Conservation (phyloP, 441 rosid species). For the Euphorbia corollata region DNA sequence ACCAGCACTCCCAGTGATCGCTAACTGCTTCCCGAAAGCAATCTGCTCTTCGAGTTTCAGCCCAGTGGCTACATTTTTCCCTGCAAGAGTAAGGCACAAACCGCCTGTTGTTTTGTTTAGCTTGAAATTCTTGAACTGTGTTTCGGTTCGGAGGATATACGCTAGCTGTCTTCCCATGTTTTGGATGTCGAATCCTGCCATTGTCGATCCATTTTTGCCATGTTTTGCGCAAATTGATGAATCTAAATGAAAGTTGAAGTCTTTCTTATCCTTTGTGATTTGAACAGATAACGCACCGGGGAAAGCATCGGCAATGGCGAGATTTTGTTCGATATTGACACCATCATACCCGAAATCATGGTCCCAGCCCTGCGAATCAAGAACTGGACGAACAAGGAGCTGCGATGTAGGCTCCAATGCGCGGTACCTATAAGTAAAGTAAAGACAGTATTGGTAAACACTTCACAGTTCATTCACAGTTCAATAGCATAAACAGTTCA, state of each 20-base stretch:
- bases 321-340: slow-evolving; percentile 32
- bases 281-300: slow-evolving; percentile 42
- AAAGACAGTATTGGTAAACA: too few relatives aligned
- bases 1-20: slow-evolving; percentile 41
- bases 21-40: slow-evolving; percentile 36
- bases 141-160: slow-evolving; percentile 42
- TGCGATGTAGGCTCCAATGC: slow-evolving; percentile 37
- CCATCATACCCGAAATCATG: slow-evolving; percentile 55
- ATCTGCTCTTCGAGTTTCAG: slow-evolving; percentile 53
- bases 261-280: slow-evolving; percentile 49
- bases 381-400: slow-evolving; percentile 46
- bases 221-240: slow-evolving; percentile 45
- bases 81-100: slow-evolving; percentile 33
- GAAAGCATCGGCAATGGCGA: slow-evolving; percentile 28
- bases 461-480: too few relatives aligned
- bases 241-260: slow-evolving; percentile 45
- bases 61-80: slow-evolving; percentile 43
- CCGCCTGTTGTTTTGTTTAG: slow-evolving; percentile 47
- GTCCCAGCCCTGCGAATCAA: slow-evolving; percentile 48
- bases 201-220: slow-evolving; percentile 36
- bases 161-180: slow-evolving; percentile 52
- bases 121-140: slow-evolving; percentile 37
- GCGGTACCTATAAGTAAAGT: too few relatives aligned
- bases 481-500: too few relatives aligned
- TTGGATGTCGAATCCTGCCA: slow-evolving; percentile 57